Evolutionary conservation across 768 basidiomycete genomes (phyloP).

Genomic region (Hypholoma sublateritium): DNA sequence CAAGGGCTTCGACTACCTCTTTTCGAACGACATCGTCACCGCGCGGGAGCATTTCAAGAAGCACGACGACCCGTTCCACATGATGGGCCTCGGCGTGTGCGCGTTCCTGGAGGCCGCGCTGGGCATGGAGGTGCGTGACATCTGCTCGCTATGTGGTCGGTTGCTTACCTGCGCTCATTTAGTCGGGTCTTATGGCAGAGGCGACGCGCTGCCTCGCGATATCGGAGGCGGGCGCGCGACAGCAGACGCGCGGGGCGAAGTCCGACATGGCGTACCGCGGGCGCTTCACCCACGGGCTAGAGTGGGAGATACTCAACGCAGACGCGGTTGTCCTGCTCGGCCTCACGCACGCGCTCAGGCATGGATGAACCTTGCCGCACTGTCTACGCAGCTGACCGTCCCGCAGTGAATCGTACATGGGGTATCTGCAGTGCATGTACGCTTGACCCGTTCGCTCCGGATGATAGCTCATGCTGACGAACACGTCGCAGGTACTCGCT

Average conservation of each 20-base stretch:
- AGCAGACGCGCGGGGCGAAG: conserved; percentile 36
- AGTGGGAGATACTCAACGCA: conserved; percentile 77
- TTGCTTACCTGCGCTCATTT: neutral
- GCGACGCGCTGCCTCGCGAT: conserved; percentile 54
- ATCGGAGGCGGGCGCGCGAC: conserved; percentile 63
- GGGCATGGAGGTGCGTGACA: conserved; percentile 67
- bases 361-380: conserved; percentile 14
- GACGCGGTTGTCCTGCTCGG: conserved; percentile 73
- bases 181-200: conserved; percentile 64
- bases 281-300: conserved; percentile 59
- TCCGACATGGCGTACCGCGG: conserved; percentile 33
- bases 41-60: conserved; percentile 53
- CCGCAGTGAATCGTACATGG: conserved; percentile 73
- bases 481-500: conserved; percentile 36
- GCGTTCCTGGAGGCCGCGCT: conserved; percentile 77
- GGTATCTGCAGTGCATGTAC: conserved; percentile 77
- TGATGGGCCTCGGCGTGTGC: conserved; percentile 69
- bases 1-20: conserved; percentile 65
- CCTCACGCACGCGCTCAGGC: conserved; percentile 71
- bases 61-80: conserved; percentile 66
- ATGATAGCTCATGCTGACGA: conserved; percentile 1
- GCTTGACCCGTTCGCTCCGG: conserved; percentile 18
- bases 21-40: conserved; percentile 60
- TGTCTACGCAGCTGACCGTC: conserved; percentile 3
- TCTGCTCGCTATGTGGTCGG: neutral